Evolutionary conservation across 164 flowering plant genomes (phyloP), one percentile per base, ranked within the genome.

Genomic region (Umbellularia californica): DNA sequence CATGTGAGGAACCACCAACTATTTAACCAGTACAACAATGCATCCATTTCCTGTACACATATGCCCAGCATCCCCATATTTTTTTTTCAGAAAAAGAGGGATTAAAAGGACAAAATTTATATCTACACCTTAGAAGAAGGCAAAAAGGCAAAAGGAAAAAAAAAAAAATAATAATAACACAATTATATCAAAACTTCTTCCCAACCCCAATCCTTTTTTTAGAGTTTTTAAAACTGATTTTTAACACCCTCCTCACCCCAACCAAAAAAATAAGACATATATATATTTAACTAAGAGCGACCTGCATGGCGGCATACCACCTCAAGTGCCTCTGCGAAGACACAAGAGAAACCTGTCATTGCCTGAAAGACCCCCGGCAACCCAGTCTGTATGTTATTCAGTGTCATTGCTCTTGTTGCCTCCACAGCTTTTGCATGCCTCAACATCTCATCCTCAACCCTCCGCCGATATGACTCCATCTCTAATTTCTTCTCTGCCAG

Each of bases 291-390:
- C 23, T 41, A 74, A 58, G 52, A 55, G 27, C 25, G n/a, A 69
- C 90, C 89, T 9, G 97, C 90, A 7, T 81, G 87, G 55, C 79
- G 83, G 76, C 97, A 96, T 64, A 88, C 97, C 10, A 80, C 72
- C 77, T 86, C 90, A 27, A 96, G 92, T 24, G 91, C 85, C 77
- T 90, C 97, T 3, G 80, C 78, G 58, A 90, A 89, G 55, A 94
- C 74, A 70, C 85, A 70, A 25, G 99, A 92, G 84, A 96, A 96
- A 62, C 90, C 89, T 3, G 95, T 88, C 87, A 96, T 79, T 60
- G 99, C 94, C 80, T 92, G 98, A 72, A 96, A 96, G 50, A 96
- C 99, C 62, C 97, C 97, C 0, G 99, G 99, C 75, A 96, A 79
- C 23, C 98, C 99, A 9, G 99, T 96, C 72, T 96, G 99, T 63